Conservation (phyloP, 352 stramenopile genomes). For the Aphanomyces euteiches region DNA sequence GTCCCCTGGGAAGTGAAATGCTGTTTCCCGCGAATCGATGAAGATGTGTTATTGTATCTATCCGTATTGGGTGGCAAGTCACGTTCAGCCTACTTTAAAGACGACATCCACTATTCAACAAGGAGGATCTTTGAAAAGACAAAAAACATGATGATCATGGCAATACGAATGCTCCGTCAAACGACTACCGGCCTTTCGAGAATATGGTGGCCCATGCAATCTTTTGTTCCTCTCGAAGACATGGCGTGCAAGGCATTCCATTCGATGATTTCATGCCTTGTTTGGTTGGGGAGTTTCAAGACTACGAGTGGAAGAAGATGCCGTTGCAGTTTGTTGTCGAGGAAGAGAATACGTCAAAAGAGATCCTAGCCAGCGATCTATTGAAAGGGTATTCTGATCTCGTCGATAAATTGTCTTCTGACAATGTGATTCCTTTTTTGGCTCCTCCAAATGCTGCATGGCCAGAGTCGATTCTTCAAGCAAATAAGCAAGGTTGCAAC, state of each 20-base stretch:
- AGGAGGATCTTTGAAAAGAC: constrained; percentile 3
- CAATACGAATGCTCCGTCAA: not conserved
- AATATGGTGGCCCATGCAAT: constrained; percentile 38
- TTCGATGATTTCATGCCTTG: constrained; percentile 34
- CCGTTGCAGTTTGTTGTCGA: not conserved
- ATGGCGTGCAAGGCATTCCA: constrained; percentile 34
- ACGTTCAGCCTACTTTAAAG: constrained; percentile 19
- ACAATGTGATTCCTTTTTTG: constrained; percentile 9
- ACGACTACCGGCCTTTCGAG: constrained; percentile 32
- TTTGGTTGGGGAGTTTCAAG: constrained; percentile 32
- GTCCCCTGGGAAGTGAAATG: constrained; percentile 31
- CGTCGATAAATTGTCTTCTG: not conserved
- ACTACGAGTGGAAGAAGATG: not conserved
- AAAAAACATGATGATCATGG: too few species aligned
- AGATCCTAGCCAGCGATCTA: not conserved
- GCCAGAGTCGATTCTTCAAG: not conserved
- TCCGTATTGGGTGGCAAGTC: constrained; percentile 35
- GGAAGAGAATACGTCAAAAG: not conserved
- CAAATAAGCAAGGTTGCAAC: not conserved
- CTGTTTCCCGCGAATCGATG: constrained; percentile 32
- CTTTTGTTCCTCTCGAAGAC: constrained; percentile 38
- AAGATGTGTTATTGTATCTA: constrained; percentile 41
- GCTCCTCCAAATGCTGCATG: constrained; percentile 12
- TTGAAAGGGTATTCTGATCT: not conserved
- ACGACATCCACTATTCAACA: too few species aligned